These are phyloP conservation scores for Solanum paucissectum DNA, from an alignment of 257 asterid species.

Conservation along the genomic window DNA sequence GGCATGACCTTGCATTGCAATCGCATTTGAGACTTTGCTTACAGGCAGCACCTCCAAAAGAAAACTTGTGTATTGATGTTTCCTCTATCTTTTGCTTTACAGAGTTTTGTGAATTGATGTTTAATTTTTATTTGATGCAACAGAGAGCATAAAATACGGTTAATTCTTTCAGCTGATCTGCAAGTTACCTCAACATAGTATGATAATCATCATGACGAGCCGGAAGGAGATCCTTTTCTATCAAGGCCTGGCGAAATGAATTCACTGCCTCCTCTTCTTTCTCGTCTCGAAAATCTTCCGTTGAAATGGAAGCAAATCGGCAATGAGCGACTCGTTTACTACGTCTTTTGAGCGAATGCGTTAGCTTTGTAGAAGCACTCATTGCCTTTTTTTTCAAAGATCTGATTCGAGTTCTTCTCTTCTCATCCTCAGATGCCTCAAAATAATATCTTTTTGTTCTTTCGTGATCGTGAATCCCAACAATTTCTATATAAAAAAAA, in stretches of 20 bases:
- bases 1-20: neutral
- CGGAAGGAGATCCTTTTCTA: conserved; percentile 68
- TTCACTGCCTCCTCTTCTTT: conserved; percentile 67
- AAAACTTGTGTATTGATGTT: neutral
- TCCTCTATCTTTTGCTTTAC: neutral
- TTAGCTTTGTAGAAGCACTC: conserved; percentile 25
- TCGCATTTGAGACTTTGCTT: neutral
- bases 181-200: conserved; percentile 60
- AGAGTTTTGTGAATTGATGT: neutral
- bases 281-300: conserved; percentile 67
- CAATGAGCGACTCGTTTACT: conserved; percentile 50
- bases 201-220: conserved; percentile 83
- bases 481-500: neutral
- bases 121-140: neutral
- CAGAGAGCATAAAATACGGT: neutral
- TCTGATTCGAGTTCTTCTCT: conserved; percentile 28
- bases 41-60: neutral
- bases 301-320: conserved; percentile 61
- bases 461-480: conserved; percentile 26
- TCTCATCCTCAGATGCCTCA: conserved; percentile 40
- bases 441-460: conserved; percentile 24
- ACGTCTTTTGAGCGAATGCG: conserved; percentile 28
- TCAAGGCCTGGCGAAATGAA: conserved; percentile 50
- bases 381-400: conserved; percentile 33
- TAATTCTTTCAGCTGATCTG: neutral